A percentile compares a stretch with the other conserved stretches of the same genome.
phyloP scores from a whole-genome alignment of 176 grass and related monocot species.

The Oryza nivara region DNA sequence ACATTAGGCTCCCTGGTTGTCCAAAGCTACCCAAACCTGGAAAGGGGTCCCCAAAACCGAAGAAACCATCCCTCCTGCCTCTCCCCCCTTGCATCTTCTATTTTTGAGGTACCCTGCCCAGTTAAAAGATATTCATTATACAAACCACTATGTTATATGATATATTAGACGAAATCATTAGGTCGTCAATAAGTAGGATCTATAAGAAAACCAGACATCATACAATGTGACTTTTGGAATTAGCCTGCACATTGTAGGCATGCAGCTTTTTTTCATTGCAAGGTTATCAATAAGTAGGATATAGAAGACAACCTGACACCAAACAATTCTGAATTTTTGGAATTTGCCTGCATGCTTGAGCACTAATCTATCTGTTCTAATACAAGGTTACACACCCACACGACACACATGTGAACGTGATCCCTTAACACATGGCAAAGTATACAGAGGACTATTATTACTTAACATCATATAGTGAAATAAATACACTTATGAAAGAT shows the following conservation, averaged over 20 bases:
- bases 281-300: no score
- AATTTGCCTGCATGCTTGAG: neutral
- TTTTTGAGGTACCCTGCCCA: slow-evolving; percentile 10
- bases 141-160: neutral
- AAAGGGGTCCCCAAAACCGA: slow-evolving; percentile 58
- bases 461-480: neutral
- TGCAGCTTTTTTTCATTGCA: no score
- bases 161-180: neutral
- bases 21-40: slow-evolving; percentile 41
- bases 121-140: neutral
- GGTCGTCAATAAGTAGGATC: neutral
- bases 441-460: neutral
- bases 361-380: neutral
- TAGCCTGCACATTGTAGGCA: no score
- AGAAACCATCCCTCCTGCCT: slow-evolving; percentile 55
- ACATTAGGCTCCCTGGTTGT: slow-evolving; percentile 47
- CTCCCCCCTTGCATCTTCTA: slow-evolving; percentile 58
- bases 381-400: neutral
- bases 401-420: neutral
- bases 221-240: no score
- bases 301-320: no score
- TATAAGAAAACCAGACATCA: no score
- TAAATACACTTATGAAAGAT: neutral
- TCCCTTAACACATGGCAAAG: neutral
- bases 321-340: no score